Base-by-base conservation (phyloP, 169 alveolate species). In the Plasmodium malariae region DNA sequence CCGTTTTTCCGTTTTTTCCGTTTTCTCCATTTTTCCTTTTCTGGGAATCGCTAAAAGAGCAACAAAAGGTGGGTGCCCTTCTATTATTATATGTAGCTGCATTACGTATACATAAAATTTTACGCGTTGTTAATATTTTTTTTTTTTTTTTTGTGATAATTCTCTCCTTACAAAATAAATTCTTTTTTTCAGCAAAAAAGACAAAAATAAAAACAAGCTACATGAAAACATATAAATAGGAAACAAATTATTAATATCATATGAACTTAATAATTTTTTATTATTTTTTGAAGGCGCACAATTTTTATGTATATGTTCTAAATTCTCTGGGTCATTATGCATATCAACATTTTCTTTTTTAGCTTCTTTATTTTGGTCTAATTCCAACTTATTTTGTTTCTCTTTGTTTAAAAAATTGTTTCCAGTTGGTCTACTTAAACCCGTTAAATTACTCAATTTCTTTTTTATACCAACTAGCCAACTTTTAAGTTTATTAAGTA, bases 181-280 rank as follows among this genome's bases (percentile, higher is more conserved):
- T 40, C 92, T 86, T 70, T 48, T 86, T 63, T 86, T 86, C 19
- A 86, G 70, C 68, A 86, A 86, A 86, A 86, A 86, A 59, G 92
- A 86, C 67, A 71, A 63, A 69, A 55, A 40, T 45, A 86, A 62
- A 63, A 86, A 86, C 59, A 86, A 48, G 45, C 92, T 86, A 71
- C 92, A 55, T n/a, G 92, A 86, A 54, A 86, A 71, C 87, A 86
- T 86, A 57, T 86, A 86, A 28, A 70, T 19, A n/a, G 92, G 92
- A 62, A 86, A 86, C 43, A 69, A 30, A 57, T 60, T 86, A 86
- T 86, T 86, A 21, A 86, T 86, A 21, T 86, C 92, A 26, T 86
- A 86, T 0, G 83, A 43, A 49, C 34, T 69, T 34, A 86, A 69
- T 36, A 24, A 69, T 40, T 70, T 69, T 70, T 59, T 69, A n/a